Evolutionary conservation across 306 rosid genomes (phyloP).

Genomic region (Canavalia gladiata): DNA sequence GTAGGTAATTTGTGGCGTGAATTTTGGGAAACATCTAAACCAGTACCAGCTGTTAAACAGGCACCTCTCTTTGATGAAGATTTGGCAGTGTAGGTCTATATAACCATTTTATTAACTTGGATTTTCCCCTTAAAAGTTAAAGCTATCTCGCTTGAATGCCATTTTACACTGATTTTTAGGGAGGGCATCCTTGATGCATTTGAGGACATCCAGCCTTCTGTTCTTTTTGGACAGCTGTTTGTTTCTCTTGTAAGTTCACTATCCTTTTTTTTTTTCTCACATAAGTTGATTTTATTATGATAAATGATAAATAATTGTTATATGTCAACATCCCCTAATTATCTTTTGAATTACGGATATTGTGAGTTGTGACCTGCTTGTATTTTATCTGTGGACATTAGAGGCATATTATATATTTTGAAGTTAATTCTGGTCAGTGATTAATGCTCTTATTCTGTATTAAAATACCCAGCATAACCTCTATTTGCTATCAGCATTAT

Average conservation of each 20-base stretch:
- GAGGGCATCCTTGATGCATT: constrained; percentile 82
- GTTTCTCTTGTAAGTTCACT: constrained; percentile 78
- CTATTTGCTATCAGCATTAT: neutral
- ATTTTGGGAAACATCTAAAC: constrained; percentile 90
- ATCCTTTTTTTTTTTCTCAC: neutral
- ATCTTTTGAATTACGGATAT: constrained; percentile 5
- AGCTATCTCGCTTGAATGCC: constrained; percentile 33
- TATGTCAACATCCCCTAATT: neutral
- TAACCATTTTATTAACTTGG: constrained; percentile 2
- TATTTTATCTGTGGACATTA: neutral
- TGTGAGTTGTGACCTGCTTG: neutral
- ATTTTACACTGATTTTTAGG: constrained; percentile 60
- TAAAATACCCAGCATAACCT: constrained; percentile 5
- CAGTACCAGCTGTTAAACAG: constrained; percentile 95
- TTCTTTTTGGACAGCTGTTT: constrained; percentile 87
- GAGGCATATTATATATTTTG: constrained; percentile 9
- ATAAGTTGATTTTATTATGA: constrained; percentile 18
- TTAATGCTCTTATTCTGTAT: neutral
- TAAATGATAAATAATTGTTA: neutral
- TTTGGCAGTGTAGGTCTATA: constrained; percentile 86
- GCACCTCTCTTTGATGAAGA: constrained; percentile 96
- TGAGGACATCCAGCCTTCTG: constrained; percentile 81
- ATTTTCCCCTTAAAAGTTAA: constrained; percentile 2
- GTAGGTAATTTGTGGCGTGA: constrained; percentile 97
- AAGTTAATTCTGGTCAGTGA: constrained; percentile 5